Evolutionary conservation across 2,329 filamentous ascomycete species (phyloP).

Genomic region (Emmonsiellopsis sp.): DNA sequence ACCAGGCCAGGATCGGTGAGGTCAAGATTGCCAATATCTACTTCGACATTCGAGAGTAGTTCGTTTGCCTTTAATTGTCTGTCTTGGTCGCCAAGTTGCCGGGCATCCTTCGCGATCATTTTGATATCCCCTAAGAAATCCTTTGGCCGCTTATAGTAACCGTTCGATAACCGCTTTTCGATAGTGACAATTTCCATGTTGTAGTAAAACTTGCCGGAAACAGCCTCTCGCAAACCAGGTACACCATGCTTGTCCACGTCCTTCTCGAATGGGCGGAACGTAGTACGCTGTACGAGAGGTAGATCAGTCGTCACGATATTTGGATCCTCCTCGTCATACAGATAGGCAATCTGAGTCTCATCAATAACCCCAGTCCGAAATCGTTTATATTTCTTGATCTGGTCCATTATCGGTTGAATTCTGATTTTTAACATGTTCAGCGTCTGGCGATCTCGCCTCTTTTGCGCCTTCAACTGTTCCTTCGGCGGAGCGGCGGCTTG

Average conservation of each 20-base stretch:
- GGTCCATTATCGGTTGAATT: conserved; percentile 93
- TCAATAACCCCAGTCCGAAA: conserved; percentile 76
- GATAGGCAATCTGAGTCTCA: conserved; percentile 63
- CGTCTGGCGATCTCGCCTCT: conserved; percentile 70
- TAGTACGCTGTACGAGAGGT: conserved; percentile 46
- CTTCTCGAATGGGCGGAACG: conserved; percentile 66
- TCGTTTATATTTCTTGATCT: conserved; percentile 87
- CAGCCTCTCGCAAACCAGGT: conserved; percentile 63
- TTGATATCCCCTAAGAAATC: conserved; percentile 87
- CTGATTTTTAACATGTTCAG: conserved; percentile 81
- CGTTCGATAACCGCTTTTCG: conserved; percentile 92
- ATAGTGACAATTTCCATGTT: conserved; percentile 90
- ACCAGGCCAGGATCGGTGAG: conserved; percentile 52
- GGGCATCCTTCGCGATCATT: conserved; percentile 74
- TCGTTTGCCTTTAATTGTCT: conserved; percentile 81
- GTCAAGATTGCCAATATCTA: conserved; percentile 75
- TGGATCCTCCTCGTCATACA: conserved; percentile 76
- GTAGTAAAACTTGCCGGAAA: conserved; percentile 80
- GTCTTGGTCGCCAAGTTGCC: conserved; percentile 71
- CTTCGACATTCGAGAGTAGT: conserved; percentile 83
- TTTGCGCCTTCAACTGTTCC: conserved; percentile 69
- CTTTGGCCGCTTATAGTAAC: conserved; percentile 82
- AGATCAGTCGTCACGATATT: conserved; percentile 52
- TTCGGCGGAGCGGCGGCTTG: conserved; percentile 56
- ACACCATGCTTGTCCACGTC: conserved; percentile 70